These are phyloP conservation scores for Xylariaceae sp. DNA, from an alignment of 2,329 filamentous ascomycete genomes.

Conservation along the genomic window DNA sequence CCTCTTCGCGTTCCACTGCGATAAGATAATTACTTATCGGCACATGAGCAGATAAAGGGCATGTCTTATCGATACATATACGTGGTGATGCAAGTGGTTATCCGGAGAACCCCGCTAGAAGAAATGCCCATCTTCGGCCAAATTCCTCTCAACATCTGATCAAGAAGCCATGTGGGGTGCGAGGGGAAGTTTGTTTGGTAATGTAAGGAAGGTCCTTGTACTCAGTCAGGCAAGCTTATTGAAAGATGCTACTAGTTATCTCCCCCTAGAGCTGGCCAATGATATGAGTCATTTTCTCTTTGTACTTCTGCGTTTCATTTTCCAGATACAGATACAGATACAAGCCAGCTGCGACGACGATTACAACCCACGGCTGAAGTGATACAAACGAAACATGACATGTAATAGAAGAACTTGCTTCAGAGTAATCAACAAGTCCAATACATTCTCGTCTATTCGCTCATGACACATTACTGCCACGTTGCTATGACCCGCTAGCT, in stretches of 20 bases:
- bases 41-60: background rate
- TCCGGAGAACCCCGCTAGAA: too few relatives aligned
- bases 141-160: constrained; percentile 4
- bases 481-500: background rate
- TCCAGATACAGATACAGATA: background rate
- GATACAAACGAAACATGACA: background rate
- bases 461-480: background rate
- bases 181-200: constrained; percentile 8
- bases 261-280: constrained; percentile 32
- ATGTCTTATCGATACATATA: background rate
- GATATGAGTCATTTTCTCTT: constrained; percentile 32
- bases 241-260: too few relatives aligned
- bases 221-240: background rate
- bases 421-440: background rate
- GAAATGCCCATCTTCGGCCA: background rate
- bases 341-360: background rate
- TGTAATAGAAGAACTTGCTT: background rate
- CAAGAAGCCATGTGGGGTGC: constrained; percentile 10
- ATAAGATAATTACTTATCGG: too few relatives aligned
- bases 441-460: too few relatives aligned
- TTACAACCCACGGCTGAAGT: background rate
- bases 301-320: background rate
- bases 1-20: too few relatives aligned
- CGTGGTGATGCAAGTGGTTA: too few relatives aligned
- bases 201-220: background rate